A percentile compares a stretch with the other conserved stretches of the same genome.
Conservation (phyloP, 371 early-diverging fungal species). For the Capillidium heterosporum region DNA sequence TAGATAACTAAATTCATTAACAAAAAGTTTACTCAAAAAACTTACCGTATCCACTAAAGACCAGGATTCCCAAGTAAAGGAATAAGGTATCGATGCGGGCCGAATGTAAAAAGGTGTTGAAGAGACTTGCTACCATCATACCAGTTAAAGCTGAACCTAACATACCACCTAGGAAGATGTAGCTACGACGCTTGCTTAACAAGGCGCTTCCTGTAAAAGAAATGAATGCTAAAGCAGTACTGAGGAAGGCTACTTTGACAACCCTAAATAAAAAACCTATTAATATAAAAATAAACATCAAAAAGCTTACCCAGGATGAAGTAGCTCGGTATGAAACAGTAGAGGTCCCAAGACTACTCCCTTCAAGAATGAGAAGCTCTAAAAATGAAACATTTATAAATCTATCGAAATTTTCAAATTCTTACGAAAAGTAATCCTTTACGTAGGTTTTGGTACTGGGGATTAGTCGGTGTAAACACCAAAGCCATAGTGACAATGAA, state of each 20-base stretch:
- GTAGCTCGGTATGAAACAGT: not conserved
- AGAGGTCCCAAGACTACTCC: conserved; percentile 2
- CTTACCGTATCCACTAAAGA: conserved; percentile 16
- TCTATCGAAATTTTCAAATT: not conserved
- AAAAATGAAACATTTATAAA: too few species aligned
- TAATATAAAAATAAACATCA: not conserved
- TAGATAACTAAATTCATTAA: conserved; percentile 13
- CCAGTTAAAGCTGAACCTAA: conserved; percentile 12
- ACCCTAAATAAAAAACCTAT: not conserved
- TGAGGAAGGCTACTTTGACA: conserved; percentile 8
- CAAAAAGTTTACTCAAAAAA: not conserved
- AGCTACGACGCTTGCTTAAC: conserved; percentile 11
- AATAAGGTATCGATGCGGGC: conserved; percentile 12
- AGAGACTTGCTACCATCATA: conserved; percentile 10
- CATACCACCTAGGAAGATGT: conserved; percentile 17
- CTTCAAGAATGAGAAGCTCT: conserved; percentile 1
- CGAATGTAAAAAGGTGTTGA: conserved; percentile 17
- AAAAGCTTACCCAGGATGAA: conserved; percentile 6
- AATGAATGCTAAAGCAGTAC: conserved; percentile 16
- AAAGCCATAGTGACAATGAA: not conserved
- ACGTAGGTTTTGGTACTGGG: not conserved
- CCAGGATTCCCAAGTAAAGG: conserved; percentile 19
- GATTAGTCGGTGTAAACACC: not conserved
- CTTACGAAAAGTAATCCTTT: not conserved
- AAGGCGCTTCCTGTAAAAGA: conserved; percentile 17